Base-by-base conservation (phyloP, 1,284 basidiomycete genomes). In the Puccinia coronata region DNA sequence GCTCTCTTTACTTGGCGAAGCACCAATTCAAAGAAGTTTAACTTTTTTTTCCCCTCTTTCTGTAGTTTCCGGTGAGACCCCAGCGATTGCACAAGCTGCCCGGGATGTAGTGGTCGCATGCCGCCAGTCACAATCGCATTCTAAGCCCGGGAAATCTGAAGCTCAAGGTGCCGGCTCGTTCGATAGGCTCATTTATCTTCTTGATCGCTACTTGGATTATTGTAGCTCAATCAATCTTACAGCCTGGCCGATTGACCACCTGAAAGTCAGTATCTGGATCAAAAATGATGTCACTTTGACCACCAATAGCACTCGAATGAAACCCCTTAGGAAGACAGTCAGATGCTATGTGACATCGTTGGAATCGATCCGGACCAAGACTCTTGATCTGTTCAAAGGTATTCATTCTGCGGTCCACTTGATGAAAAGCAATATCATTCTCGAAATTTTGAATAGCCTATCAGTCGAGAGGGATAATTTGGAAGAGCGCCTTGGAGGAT, bases 131-230 rank as follows among this genome's bases (percentile, higher is more conserved):
- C 72, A 74, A 43, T 14, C 47, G 5, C 34, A 74, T n/a, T 43
- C 34, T 3, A 74, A 59, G 53, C 2, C 55, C 9, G 28, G 34
- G 4, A 74, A 59, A 57, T 43, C 72, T n/a, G 53, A 73, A 20
- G 2, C 41, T 9, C 71, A 51, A 25, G 36, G 51, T 31, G 47
- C 53, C n/a, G 72, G 72, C 28, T 49, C 78, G 16, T 80, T 80
- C 47, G 78, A 80, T 28, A 36, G 78, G 28, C 59, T 80, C 25
- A 63, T 80, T 4, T 80, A 80, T 36, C 70, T 80, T 11, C 47
- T 80, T 39, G 78, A 80, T 63, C 78, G 78, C 3, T 80, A 80
- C n/a, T 41, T 73, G 34, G 78, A 72, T 31, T 80, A 71, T 51
- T 80, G 78, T 25, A 16, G 28, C 28, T 72, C 67, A 3, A 70